Evolutionary conservation across 2,329 filamentous ascomycete genomes (phyloP).

Genomic region (Madurella mycetomatis): DNA sequence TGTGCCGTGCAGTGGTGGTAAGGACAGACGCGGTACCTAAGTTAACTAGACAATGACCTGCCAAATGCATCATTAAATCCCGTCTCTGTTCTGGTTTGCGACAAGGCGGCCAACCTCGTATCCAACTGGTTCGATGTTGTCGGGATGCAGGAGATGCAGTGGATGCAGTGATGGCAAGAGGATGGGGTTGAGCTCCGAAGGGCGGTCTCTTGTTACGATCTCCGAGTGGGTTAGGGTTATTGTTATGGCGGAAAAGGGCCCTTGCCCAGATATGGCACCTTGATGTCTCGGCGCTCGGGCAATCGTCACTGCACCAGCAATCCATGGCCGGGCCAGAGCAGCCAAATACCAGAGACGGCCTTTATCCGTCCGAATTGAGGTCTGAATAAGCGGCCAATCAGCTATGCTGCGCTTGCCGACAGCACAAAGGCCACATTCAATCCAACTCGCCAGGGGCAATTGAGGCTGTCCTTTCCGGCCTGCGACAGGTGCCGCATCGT

Average conservation of each 20-base stretch:
- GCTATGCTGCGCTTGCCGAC: constrained; percentile 17
- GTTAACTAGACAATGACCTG: no score
- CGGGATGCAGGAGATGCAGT: no score
- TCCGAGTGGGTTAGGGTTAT: background rate
- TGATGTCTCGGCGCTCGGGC: background rate
- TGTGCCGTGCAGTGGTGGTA: background rate
- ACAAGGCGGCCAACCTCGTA: no score
- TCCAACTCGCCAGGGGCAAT: constrained; percentile 7
- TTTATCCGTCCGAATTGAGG: constrained; percentile 18
- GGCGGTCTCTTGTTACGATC: background rate
- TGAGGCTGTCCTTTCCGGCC: constrained; percentile 3
- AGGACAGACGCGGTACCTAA: no score
- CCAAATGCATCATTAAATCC: no score
- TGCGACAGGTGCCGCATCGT: constrained; percentile 6
- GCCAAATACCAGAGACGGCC: constrained; percentile 1
- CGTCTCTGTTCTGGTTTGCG: no score
- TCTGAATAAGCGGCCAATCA: constrained; percentile 23
- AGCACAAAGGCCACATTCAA: constrained; percentile 15
- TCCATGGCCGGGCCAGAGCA: background rate
- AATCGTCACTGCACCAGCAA: background rate
- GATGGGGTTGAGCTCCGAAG: no score
- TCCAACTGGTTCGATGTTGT: no score
- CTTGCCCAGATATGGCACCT: background rate
- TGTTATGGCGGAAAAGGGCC: background rate
- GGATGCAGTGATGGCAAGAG: no score